Evolutionary conservation across 208 protist genomes (phyloP), one percentile per base, ranked within the genome.

Genomic region (Leishmania amazonensis): DNA sequence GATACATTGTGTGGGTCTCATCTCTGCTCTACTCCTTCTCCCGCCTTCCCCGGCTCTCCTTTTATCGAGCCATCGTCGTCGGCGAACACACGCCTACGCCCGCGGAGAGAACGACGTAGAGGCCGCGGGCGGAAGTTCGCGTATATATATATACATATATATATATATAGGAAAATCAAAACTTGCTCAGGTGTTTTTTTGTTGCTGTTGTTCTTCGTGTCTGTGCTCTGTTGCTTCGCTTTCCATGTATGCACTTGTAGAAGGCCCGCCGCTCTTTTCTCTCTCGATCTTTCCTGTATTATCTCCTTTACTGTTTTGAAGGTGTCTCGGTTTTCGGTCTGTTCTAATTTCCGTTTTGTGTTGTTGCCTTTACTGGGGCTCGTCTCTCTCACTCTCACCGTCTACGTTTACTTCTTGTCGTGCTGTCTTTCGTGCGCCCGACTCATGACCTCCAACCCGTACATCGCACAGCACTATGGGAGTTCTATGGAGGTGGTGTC

Each of bases 381-480:
- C 31, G 57, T 70, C 9, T 49, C 54, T 70, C 81, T 78, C 24
- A 57, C 72, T 9, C 60, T 75, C 4, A 53, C 38, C 6, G 28
- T 79, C 81, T 64, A 17, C 75, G 47, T 75, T 47, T 73, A 57
- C 47, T 68, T 83, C 62, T 79, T 38, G 62, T 58, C 73, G 79
- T 81, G 76, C 80, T 79, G 68, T 81, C 19, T 77, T 45, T 13
- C 81, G 62, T 1, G 17, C 15, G 72, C 47, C 11, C 3, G 11
- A 60, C 74, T 64, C 40, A 97, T 95, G 93, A 85, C 73, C 42
- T 80, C 83, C 40, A 97, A 97, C 72, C 94, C 94, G 3, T 94
- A 94, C 78, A 83, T 97, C 13, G 75, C 88, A 3, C 89, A 91
- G 42, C 92, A 94, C 80, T 97, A 93, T 83, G 92, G 93, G 13